phyloP scores from a whole-genome alignment of 2,329 filamentous ascomycete genomes.

The Botrytis aclada region DNA sequence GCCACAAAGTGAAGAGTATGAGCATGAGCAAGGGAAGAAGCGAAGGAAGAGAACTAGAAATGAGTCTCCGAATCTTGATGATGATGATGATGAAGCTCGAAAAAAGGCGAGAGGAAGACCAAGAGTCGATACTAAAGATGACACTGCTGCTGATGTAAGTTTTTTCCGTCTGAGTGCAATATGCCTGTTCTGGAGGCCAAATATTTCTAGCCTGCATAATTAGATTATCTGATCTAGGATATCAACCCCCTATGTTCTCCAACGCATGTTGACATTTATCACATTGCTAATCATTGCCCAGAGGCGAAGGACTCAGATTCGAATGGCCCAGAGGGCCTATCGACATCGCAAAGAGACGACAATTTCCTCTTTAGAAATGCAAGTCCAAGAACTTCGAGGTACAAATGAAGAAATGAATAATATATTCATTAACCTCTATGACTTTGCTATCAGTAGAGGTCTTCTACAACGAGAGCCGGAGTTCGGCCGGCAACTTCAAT shows the following conservation, averaged over 20 bases:
- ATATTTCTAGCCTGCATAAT: neutral
- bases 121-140: slow-evolving; percentile 71
- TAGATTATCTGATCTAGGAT: neutral
- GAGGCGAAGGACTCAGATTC: slow-evolving; percentile 83
- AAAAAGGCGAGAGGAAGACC: slow-evolving; percentile 71
- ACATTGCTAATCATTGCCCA: slow-evolving; percentile 37
- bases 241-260: neutral
- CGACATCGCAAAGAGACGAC: slow-evolving; percentile 80
- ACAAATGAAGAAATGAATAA: slow-evolving; percentile 72
- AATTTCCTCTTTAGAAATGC: slow-evolving; percentile 68
- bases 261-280: neutral
- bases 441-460: slow-evolving; percentile 57
- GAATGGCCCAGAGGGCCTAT: slow-evolving; percentile 81
- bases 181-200: neutral
- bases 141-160: slow-evolving; percentile 75
- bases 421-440: slow-evolving; percentile 65
- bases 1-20: slow-evolving; percentile 30
- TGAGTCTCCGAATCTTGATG: slow-evolving; percentile 37
- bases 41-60: slow-evolving; percentile 40
- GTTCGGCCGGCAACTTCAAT: slow-evolving; percentile 55
- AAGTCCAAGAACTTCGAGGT: slow-evolving; percentile 65
- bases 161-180: slow-evolving; percentile 32
- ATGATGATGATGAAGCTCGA: slow-evolving; percentile 47
- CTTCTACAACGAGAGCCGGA: slow-evolving; percentile 55
- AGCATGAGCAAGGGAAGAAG: slow-evolving; percentile 26